Base-by-base conservation (phyloP, 495 filamentous ascomycete species). In the Penicillium daleae region DNA sequence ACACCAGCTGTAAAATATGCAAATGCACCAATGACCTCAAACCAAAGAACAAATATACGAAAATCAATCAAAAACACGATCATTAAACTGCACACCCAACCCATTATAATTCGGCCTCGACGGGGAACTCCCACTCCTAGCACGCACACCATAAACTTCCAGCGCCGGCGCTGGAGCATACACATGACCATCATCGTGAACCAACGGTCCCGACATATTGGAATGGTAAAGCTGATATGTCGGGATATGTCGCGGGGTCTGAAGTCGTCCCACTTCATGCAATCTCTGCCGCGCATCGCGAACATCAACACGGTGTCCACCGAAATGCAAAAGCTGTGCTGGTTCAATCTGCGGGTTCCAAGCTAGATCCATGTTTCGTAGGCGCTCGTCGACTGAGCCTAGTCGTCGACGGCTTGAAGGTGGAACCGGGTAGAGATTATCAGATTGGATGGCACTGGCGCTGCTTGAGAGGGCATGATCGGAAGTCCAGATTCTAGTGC, bases 51-150 rank as follows among this genome's bases (percentile, higher is more conserved):
- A 42, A 56, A 42, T 26, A 15, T 4, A 42, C 17, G 19, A 29
- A 56, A 40, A 0, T 42, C 32, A 39, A 56, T 42, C 33, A 33
- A 50, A 50, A 29, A n/a, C 46, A 17, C 24, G 46, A 50, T 50
- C 46, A 27, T 21, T 37, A n/a, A 66, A 69, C 26, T 64, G 58
- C 48, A 75, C 56, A 22, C 68, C 74, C 15, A 75, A 39, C 5
- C 71, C 67, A 61, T 64, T 64, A 51, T 64, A 71, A 24, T 64
- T 49, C 27, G 72, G 68, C 2, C 54, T 65, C 9, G 62, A 78
- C 77, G 46, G 89, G 79, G 54, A 89, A 82, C 75, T 90, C 82
- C 74, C 86, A 86, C 78, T 80, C 57, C 73, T 70, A 61, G 67
- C 67, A 60, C 67, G 75, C 58, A 62, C 59, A 0, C 56, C 63